Evolutionary conservation across 1,284 basidiomycete genomes (phyloP).

Genomic region (Ustilago loliicola): DNA sequence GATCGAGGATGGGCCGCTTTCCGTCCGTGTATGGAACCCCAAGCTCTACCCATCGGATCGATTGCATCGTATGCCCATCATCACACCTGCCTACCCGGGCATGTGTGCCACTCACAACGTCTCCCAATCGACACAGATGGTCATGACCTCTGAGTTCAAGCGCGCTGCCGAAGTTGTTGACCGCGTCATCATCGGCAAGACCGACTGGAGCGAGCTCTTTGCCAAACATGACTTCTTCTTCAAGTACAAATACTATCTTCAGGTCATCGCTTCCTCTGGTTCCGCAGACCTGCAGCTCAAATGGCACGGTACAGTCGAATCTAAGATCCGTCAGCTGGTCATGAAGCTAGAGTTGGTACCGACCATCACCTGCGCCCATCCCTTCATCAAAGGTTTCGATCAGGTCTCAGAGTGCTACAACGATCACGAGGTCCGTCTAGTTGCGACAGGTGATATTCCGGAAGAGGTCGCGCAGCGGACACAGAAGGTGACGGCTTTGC

Average conservation of each 20-base stretch:
- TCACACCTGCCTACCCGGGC: slow-evolving; percentile 98
- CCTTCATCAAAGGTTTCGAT: slow-evolving; percentile 93
- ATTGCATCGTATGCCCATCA: slow-evolving; percentile 99
- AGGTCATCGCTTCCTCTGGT: slow-evolving; percentile 90
- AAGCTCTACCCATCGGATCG: slow-evolving; percentile 94
- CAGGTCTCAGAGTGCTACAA: slow-evolving; percentile 85
- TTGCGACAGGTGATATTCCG: slow-evolving; percentile 65
- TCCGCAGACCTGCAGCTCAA: slow-evolving; percentile 87
- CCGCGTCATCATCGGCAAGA: slow-evolving; percentile 85
- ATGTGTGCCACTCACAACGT: slow-evolving; percentile 99
- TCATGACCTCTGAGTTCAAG: slow-evolving; percentile 96
- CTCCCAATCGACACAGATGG: slow-evolving; percentile 92
- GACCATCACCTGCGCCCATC: slow-evolving; percentile 90
- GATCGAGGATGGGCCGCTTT: slow-evolving; percentile 93
- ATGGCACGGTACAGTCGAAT: slow-evolving; percentile 98
- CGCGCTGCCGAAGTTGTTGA: slow-evolving; percentile 93
- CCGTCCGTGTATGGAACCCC: slow-evolving; percentile 97
- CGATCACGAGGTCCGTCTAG: slow-evolving; percentile 75
- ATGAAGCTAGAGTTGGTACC: slow-evolving; percentile 98
- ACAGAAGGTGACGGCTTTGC: slow-evolving; percentile 57
- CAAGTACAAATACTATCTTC: slow-evolving; percentile 97
- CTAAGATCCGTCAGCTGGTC: slow-evolving; percentile 91
- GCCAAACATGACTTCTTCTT: slow-evolving; percentile 96
- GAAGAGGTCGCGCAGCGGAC: slow-evolving; percentile 65
- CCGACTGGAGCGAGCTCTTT: slow-evolving; percentile 85